Conservation (phyloP, 2,329 filamentous ascomycete genomes). For the Colletotrichum truncatum region DNA sequence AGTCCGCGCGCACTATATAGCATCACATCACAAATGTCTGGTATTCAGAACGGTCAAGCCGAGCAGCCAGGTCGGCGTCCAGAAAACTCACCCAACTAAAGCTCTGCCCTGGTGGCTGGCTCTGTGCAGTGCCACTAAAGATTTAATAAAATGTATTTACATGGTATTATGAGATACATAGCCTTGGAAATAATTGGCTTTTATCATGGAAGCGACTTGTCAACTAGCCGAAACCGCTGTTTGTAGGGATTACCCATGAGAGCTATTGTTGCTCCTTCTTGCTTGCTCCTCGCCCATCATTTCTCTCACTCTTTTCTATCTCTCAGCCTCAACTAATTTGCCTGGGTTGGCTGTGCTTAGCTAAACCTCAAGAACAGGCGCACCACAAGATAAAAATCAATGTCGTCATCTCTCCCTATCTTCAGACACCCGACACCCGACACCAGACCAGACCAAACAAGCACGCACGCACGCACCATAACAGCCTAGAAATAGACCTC, state of each 20-base stretch:
- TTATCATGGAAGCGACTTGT: not conserved
- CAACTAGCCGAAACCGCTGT: not conserved
- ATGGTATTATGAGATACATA: no score
- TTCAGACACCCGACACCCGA: not conserved
- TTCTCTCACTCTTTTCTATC: no score
- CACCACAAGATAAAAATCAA: not conserved
- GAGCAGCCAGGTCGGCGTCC: no score
- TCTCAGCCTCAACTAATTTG: no score
- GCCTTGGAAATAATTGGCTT: not conserved
- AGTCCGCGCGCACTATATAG: no score
- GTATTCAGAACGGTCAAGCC: no score
- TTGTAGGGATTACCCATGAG: not conserved
- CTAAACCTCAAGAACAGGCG: not conserved
- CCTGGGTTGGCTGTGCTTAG: not conserved
- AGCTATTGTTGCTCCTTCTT: not conserved
- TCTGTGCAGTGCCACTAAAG: no score
- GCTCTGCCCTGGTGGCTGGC: no score
- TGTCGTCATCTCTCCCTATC: slow-evolving; percentile 21
- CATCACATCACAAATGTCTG: no score
- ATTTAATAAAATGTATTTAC: no score
- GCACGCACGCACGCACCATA: not conserved
- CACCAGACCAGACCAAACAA: not conserved
- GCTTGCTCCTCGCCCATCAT: no score
- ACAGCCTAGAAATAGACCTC: not conserved
- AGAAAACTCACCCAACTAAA: no score